Evolutionary conservation across 108 stramenopile species (phyloP), one percentile per base, ranked within the genome.

Genomic region (Cyclotella choctawhatcheeana): DNA sequence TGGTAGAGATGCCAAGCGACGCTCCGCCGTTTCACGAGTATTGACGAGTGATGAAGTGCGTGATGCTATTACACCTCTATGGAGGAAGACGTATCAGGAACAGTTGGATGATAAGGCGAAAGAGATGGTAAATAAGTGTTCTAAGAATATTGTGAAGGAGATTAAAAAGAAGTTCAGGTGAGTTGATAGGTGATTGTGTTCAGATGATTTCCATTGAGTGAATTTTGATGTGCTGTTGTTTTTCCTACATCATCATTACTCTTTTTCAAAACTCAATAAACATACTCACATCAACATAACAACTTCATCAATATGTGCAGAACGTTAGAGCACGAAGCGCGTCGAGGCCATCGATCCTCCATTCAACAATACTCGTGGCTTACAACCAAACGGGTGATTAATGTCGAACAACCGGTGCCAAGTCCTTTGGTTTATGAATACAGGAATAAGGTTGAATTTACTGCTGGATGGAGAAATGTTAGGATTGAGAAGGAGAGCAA

Each of bases 381-480:
- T 20, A 80, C 75, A 18, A 47, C 50, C 65, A 77, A 76, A 47
- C 69, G 81, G 21, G 64, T 78, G 30, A 86, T 93, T 56, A 31
- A 55, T 2, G 55, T 91, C 29, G 67, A 87, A 21, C 50, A 79
- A 34, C 77, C 91, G 10, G 18, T 88, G 2, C 73, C 84, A 12
- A 85, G 84, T 45, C 90, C 90, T 8, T 25, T 55, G 22, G 52
- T 62, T 22, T 56, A 63, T 63, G 85, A 87, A 43, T 90, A 95
- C 58, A 72, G 97, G 22, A 97, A 97, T 85, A 97, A 97, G 81
- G 87, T 84, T 51, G 94, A 96, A 53, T 93, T 96, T 58, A 97
- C 93, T 17, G 81, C 94, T 70, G 93, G 95, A 20, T 84, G 83
- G 60, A 74, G 73, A 8, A 37, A 76, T 37, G 34, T 24, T 17